A percentile compares a stretch with the other conserved stretches of the same genome.
Evolutionary conservation across 2,329 filamentous ascomycete genomes (phyloP).

Genomic region (Nothophaeocryptopus gaeumannii): DNA sequence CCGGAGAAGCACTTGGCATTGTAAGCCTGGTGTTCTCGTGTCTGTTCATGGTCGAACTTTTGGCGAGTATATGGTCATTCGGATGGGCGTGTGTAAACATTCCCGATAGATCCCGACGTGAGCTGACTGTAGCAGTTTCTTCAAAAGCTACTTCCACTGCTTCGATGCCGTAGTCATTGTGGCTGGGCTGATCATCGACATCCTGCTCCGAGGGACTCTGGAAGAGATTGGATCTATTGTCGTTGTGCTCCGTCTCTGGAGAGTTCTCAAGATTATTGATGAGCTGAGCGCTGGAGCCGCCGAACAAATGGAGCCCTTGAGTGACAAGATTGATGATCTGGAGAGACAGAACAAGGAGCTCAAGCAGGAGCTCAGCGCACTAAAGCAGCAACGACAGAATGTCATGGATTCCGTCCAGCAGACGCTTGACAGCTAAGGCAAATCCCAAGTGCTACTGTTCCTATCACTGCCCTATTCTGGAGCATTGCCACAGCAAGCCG

Average conservation of each 20-base stretch:
- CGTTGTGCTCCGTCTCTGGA: slow-evolving; percentile 64
- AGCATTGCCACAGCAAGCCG: too few relatives aligned
- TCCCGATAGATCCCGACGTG: neutral
- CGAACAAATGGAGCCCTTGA: slow-evolving; percentile 60
- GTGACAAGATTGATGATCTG: slow-evolving; percentile 52
- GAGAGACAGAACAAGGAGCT: slow-evolving; percentile 45
- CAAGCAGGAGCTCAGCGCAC: neutral
- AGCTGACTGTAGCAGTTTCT: slow-evolving; percentile 28
- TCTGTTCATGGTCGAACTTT: slow-evolving; percentile 63
- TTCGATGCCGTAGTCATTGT: slow-evolving; percentile 65
- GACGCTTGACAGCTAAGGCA: too few relatives aligned
- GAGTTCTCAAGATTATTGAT: slow-evolving; percentile 68
- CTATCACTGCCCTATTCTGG: too few relatives aligned
- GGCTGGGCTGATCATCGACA: slow-evolving; percentile 58
- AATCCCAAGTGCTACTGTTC: too few relatives aligned
- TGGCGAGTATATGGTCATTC: slow-evolving; percentile 60
- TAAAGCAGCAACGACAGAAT: neutral
- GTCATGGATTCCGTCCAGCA: neutral
- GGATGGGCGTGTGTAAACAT: slow-evolving; percentile 52
- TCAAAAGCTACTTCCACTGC: slow-evolving; percentile 53
- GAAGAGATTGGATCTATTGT: slow-evolving; percentile 66
- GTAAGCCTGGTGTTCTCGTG: slow-evolving; percentile 60
- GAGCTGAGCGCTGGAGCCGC: slow-evolving; percentile 63
- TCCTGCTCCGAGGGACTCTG: slow-evolving; percentile 57
- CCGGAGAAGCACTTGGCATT: slow-evolving; percentile 47